Evolutionary conservation across 768 basidiomycete species (phyloP).

Genomic region (Leccinum uliginosum): DNA sequence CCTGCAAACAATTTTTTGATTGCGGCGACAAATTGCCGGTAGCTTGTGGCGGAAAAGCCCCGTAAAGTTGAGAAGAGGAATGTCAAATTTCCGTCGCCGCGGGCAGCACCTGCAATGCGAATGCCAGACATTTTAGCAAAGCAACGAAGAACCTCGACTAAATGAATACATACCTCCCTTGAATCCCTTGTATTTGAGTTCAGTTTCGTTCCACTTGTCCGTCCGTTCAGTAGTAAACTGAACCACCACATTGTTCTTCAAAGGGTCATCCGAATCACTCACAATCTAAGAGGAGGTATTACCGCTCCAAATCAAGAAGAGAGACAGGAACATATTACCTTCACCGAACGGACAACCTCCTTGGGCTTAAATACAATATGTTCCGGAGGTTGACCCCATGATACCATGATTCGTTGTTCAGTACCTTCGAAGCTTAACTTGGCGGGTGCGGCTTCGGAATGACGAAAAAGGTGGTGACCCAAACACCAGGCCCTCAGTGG

Average conservation of each 20-base stretch:
- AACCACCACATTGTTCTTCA: slow-evolving; percentile 21
- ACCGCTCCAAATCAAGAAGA: background rate
- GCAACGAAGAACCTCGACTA: background rate
- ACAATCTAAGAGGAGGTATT: slow-evolving; percentile 20
- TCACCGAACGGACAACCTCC: slow-evolving; percentile 8
- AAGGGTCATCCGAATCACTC: slow-evolving; percentile 1
- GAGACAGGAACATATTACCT: slow-evolving; percentile 10
- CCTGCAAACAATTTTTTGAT: background rate
- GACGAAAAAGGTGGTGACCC: slow-evolving; percentile 17
- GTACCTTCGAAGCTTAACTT: slow-evolving; percentile 12
- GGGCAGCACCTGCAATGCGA: slow-evolving; percentile 14
- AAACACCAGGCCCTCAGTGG: slow-evolving; percentile 29
- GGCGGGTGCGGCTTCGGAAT: slow-evolving; percentile 10
- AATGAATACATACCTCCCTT: slow-evolving; percentile 20
- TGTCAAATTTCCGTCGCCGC: slow-evolving; percentile 5
- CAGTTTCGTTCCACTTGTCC: slow-evolving; percentile 3
- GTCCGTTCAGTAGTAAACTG: slow-evolving; percentile 11
- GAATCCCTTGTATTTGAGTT: slow-evolving; percentile 19
- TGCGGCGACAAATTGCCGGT: slow-evolving; percentile 19
- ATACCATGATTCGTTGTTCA: slow-evolving; percentile 8
- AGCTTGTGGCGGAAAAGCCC: slow-evolving; percentile 16
- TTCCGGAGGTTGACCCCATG: slow-evolving; percentile 5
- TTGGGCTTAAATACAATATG: slow-evolving; percentile 15
- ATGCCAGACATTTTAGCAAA: background rate
- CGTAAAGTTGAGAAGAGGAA: slow-evolving; percentile 22